Percentiles rank a stretch among this genome's conserved stretches.
Conservation (phyloP, 2,329 filamentous ascomycete species). For the Niveomyces coronatus region DNA sequence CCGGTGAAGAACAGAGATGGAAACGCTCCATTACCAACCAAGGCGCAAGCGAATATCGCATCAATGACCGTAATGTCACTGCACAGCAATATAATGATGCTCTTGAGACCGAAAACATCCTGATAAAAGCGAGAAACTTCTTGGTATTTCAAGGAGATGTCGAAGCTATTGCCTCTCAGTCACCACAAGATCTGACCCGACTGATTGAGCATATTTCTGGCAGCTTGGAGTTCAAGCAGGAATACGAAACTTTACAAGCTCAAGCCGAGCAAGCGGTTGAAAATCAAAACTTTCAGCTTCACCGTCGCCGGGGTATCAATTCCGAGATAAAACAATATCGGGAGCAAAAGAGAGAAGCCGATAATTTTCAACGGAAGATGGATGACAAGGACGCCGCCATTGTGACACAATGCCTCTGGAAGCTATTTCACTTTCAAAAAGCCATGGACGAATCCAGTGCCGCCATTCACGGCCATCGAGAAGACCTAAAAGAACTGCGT, state of each 20-base stretch:
- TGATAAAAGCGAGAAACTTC: constrained; percentile 97
- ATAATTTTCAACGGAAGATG: constrained; percentile 83
- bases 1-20: constrained; percentile 90
- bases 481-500: constrained; percentile 85
- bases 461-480: constrained; percentile 86
- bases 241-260: constrained; percentile 83
- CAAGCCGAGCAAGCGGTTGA: constrained; percentile 81
- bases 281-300: constrained; percentile 78
- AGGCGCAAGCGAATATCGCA: constrained; percentile 89
- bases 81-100: constrained; percentile 90
- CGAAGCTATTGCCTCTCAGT: constrained; percentile 91
- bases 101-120: constrained; percentile 85
- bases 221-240: constrained; percentile 84
- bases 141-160: constrained; percentile 98
- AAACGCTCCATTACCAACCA: constrained; percentile 85
- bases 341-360: constrained; percentile 91
- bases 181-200: constrained; percentile 83
- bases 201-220: constrained; percentile 97
- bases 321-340: constrained; percentile 97
- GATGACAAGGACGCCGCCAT: constrained; percentile 86
- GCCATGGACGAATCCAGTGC: constrained; percentile 85
- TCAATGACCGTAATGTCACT: constrained; percentile 84
- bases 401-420: constrained; percentile 91
- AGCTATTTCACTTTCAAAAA: constrained; percentile 88
- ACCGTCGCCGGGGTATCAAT: constrained; percentile 86